These are phyloP conservation scores for Pezicula carpinea DNA, from an alignment of 2,329 filamentous ascomycete species.

Conservation along the genomic window DNA sequence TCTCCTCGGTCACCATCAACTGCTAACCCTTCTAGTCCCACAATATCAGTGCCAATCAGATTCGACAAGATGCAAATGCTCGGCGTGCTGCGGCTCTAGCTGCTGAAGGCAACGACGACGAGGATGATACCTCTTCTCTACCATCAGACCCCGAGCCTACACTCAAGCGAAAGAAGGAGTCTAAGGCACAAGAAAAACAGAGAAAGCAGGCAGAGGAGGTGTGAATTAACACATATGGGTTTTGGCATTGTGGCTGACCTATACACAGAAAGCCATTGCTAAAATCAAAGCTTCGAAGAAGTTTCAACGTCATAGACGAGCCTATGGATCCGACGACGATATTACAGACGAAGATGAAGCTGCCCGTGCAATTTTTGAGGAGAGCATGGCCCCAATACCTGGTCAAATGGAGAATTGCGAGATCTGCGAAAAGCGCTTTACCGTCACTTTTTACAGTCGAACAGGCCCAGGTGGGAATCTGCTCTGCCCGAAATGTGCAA, in stretches of 20 bases:
- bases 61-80: conserved; percentile 44
- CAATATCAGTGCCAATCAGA: conserved; percentile 62
- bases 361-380: conserved; percentile 43
- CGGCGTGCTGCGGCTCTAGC: conserved; percentile 38
- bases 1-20: not conserved
- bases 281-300: conserved; percentile 59
- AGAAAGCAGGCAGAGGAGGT: conserved; percentile 37
- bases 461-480: conserved; percentile 78
- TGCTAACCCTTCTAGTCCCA: conserved; percentile 47
- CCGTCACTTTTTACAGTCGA: conserved; percentile 84
- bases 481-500: conserved; percentile 79
- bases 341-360: conserved; percentile 44
- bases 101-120: conserved; percentile 38
- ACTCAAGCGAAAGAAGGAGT: conserved; percentile 22
- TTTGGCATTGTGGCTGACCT: conserved; percentile 5
- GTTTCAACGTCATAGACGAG: conserved; percentile 45
- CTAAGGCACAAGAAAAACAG: conserved; percentile 25
- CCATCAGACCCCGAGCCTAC: conserved; percentile 24
- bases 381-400: conserved; percentile 33
- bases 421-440: conserved; percentile 81
- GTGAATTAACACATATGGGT: conserved; percentile 14
- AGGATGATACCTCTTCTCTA: conserved; percentile 19
- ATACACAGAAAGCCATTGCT: conserved; percentile 44
- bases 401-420: conserved; percentile 89
- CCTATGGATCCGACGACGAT: conserved; percentile 38